phyloP scores from a whole-genome alignment of 176 grass and related monocot species.

The maize (Zea mays) region Zm-B73-REFERENCE-NAM-5.0 NC_050101.1:179356501-179357000 shows the following conservation, averaged over 20 bases:
- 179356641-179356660: slow-evolving; percentile 40
- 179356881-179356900: background rate
- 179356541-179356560: slow-evolving; percentile 39
- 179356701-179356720: background rate
- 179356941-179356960: background rate
- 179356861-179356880: slow-evolving; percentile 1
- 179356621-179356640: slow-evolving; percentile 32
- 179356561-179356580: slow-evolving; percentile 14
- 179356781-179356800: background rate
- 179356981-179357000: no score
- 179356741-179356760: no score
- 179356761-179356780: no score
- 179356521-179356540: no score
- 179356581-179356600: slow-evolving; percentile 44
- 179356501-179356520: background rate
- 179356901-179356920: background rate
- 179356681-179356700: no score
- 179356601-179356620: slow-evolving; percentile 4
- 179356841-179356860: background rate
- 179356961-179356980: no score
- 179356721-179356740: background rate
- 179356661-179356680: slow-evolving; percentile 29
- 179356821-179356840: background rate
- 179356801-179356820: background rate
- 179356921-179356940: no score